Evolutionary conservation across 805 yeast genomes (phyloP).

Genomic region (Wickerhamiella cacticola): DNA sequence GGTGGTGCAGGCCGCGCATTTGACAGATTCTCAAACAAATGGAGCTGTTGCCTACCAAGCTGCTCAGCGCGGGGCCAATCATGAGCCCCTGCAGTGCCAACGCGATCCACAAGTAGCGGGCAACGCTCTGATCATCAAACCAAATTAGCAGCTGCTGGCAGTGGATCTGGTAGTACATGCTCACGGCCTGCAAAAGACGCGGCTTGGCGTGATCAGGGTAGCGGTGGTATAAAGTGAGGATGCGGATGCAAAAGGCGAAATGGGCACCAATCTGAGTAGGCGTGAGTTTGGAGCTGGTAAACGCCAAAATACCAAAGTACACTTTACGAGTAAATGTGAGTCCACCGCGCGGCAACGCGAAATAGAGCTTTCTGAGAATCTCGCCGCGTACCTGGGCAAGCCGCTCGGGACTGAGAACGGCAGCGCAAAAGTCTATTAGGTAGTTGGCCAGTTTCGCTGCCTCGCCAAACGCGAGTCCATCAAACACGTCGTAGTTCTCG

Average conservation of each 20-base stretch:
- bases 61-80: neutral
- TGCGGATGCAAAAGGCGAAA: neutral
- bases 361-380: too few species aligned
- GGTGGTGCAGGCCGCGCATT: neutral
- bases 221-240: neutral
- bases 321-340: neutral
- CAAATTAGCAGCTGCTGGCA: neutral
- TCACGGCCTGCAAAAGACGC: neutral
- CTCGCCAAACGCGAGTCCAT: neutral
- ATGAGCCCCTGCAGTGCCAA: neutral
- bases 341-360: neutral
- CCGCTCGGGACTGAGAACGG: neutral
- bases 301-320: neutral
- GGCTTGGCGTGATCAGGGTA: neutral
- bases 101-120: neutral
- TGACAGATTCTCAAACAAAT: neutral
- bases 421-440: neutral
- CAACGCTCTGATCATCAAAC: neutral
- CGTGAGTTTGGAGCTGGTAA: neutral
- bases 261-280: neutral
- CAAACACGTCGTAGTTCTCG: slow-evolving; percentile 5
- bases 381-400: neutral
- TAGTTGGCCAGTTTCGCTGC: neutral
- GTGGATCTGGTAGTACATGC: neutral
- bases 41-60: neutral